phyloP scores from a whole-genome alignment of 192 early-diverging fungal species.

The Dimargaris verticillata region DNA sequence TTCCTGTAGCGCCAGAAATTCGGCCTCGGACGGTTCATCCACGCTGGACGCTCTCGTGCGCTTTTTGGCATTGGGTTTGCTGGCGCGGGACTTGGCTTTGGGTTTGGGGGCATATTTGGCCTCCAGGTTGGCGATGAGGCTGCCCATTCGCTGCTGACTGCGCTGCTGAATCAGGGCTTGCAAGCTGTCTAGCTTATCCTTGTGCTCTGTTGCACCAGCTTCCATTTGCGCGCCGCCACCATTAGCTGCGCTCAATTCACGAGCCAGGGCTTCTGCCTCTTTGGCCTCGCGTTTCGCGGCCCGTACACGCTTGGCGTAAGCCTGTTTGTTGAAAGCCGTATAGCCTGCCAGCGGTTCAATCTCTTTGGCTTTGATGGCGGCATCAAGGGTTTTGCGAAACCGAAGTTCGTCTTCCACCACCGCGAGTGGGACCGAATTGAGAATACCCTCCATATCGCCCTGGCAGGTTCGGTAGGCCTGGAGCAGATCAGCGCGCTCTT shows the following conservation, averaged over 20 bases:
- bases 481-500: constrained; percentile 55
- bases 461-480: constrained; percentile 41
- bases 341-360: constrained; percentile 34
- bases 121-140: constrained; percentile 41
- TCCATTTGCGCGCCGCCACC: constrained; percentile 12
- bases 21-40: constrained; percentile 38
- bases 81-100: constrained; percentile 12
- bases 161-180: constrained; percentile 40
- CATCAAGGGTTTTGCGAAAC: constrained; percentile 40
- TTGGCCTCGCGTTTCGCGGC: constrained; percentile 41
- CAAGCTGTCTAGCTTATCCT: constrained; percentile 24
- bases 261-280: constrained; percentile 38
- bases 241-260: constrained; percentile 30
- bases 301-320: constrained; percentile 28
- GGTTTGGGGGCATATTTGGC: constrained; percentile 27
- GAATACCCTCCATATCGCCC: constrained; percentile 55
- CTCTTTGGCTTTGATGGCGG: constrained; percentile 38
- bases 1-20: constrained; percentile 42
- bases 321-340: constrained; percentile 30
- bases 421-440: constrained; percentile 39
- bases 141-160: constrained; percentile 24
- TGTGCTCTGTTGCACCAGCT: constrained; percentile 11
- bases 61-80: constrained; percentile 15
- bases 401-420: constrained; percentile 46
- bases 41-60: constrained; percentile 13